Evolutionary conservation across 306 rosid species (phyloP), one percentile per base, ranked within the genome.

Genomic region (Biancaea sappan): DNA sequence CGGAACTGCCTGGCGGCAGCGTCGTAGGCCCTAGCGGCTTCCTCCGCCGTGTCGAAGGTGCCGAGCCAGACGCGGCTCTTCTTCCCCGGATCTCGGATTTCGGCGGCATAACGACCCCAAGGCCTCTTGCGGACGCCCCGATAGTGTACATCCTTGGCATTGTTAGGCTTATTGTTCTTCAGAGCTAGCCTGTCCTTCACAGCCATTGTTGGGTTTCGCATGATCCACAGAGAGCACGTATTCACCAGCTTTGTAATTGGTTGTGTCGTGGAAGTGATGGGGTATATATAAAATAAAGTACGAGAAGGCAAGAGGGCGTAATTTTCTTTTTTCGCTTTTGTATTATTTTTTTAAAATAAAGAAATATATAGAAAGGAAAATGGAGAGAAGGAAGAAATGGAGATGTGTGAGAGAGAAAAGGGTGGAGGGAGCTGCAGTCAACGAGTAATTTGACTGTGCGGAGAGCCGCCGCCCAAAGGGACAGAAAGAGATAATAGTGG

Each of bases 61-160:
- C 90, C 90, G 1, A 86, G 75, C 90, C 90, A 86, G 46, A 86
- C 90, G 2, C 90, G 87, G 66, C 80, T 83, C 31, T 86, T 86
- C 85, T 86, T 86, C 43, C 71, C 76, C 6, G 90, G 90, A 53
- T 86, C 90, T 6, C 90, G 64, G 14, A 86, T 86, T 69, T 86
- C 90, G 24, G 90, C 90, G 35, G 90, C 87, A 64, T 86, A 86
- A 19, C 90, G 87, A 3, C 90, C 90, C 90, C 90, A 86, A 0
- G 90, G 90, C 3, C 90, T 34, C 84, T 86, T 86, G 2, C 90
- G 66, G 0, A 86, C 90, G 3, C 90, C 90, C 12, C 90, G 66
- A 59, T 13, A 86, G 65, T 86, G 90, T 35, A 80, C 40, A 62
- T 86, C 90, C 11, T 52, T 73, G 13, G 74, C 82, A 71, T 83